Conservation (phyloP, 1,284 basidiomycete genomes). For the Microbotryum violaceum region DNA sequence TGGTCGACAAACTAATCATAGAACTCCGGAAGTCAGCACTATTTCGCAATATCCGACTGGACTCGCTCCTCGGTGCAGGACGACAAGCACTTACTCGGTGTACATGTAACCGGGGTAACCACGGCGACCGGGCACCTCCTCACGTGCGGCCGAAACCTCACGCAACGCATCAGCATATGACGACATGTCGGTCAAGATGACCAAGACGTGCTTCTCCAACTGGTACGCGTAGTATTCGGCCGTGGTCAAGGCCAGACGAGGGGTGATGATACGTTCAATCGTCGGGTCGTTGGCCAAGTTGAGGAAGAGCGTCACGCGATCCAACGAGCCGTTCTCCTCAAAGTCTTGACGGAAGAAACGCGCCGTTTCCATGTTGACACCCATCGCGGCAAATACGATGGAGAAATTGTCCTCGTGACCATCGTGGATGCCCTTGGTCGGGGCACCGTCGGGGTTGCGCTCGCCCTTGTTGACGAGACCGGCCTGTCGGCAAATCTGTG, state of each 20-base stretch:
- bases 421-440: slow-evolving; percentile 94
- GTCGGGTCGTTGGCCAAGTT: slow-evolving; percentile 99
- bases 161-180: slow-evolving; percentile 96
- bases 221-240: slow-evolving; percentile 99
- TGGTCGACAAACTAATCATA: slow-evolving; percentile 54
- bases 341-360: slow-evolving; percentile 99
- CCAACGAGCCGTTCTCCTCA: slow-evolving; percentile 95
- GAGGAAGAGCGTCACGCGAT: slow-evolving; percentile 96
- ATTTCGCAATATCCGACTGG: too few species aligned
- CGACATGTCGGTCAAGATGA: slow-evolving; percentile 98
- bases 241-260: slow-evolving; percentile 93
- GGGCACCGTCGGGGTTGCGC: slow-evolving; percentile 46
- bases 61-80: background rate
- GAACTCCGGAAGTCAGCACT: background rate
- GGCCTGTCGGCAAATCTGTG: slow-evolving; percentile 98
- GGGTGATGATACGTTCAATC: slow-evolving; percentile 99
- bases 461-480: slow-evolving; percentile 70
- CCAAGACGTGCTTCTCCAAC: slow-evolving; percentile 97
- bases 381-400: slow-evolving; percentile 99
- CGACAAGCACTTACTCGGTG: slow-evolving; percentile 64
- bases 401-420: slow-evolving; percentile 99
- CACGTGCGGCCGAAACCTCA: slow-evolving; percentile 96
- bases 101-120: slow-evolving; percentile 99
- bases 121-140: slow-evolving; percentile 98
- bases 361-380: slow-evolving; percentile 99